Base-by-base conservation (phyloP, 345 rosid genomes). In the Rhizophora mangle region DNA sequence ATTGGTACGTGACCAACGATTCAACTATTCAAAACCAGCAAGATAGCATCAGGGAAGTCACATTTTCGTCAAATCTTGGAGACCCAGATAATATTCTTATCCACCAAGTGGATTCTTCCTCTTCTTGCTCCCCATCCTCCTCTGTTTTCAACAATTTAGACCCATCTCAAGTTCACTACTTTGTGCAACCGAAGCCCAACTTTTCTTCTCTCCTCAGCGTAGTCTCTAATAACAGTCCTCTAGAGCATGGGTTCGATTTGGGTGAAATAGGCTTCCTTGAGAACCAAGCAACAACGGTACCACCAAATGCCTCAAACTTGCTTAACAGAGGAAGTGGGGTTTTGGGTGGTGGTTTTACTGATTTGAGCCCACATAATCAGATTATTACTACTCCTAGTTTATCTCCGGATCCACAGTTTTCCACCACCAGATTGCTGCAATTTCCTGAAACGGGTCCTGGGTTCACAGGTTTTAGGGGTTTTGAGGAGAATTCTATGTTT, bases 111-210 rank as follows among this genome's bases (percentile, higher is more conserved):
- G 87, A 83, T 84, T 86, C 87, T 22, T 82, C 87, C 19, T 74
- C 90, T 39, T 84, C 90, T 31, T 82, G 86, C 59, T 86, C 88
- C 18, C 85, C 86, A n/a, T 73, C 79, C 9, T 65, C 90, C 71
- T 84, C 90, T 55, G 83, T 86, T 77, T 86, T 86, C 78, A 84
- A 82, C 84, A 82, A 82, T 64, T 69, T 86, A 3, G 90, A 82
- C 72, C 85, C 86, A 18, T 84, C 86, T 82, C 90, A 84, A 65
- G 79, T 77, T 18, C 90, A 82, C 62, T 82, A 77, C 82, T 74
- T 81, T 51, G 62, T 82, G 83, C 78, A 80, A n/a, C 80, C 86
- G 27, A 84, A 81, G 61, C 78, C 72, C 51, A 43, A 57, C 34
- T 32, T 83, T 39, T 68, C 84, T 73, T 72, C 89, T 19, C 65